These are phyloP conservation scores for Alopecurus myosuroides DNA, from an alignment of 176 grass and related monocot species.

Conservation along the genomic window DNA sequence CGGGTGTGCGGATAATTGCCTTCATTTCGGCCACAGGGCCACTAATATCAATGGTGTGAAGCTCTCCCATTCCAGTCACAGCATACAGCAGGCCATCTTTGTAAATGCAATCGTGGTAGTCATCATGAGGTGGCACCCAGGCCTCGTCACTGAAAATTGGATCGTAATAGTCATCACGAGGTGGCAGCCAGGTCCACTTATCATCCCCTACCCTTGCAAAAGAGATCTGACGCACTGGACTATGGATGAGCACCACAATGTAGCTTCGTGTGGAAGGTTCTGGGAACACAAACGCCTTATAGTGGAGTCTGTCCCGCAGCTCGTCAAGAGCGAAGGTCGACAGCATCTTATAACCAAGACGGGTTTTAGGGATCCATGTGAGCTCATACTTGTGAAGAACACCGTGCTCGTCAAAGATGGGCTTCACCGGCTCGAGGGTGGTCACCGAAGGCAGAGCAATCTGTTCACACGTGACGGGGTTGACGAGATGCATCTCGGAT, in stretches of 20 bases:
- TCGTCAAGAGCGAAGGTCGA: not conserved
- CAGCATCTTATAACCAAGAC: too few relatives aligned
- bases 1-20: not conserved
- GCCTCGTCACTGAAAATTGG: too few relatives aligned
- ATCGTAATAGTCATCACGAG: too few relatives aligned
- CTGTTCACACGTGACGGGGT: not conserved
- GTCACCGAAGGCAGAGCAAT: not conserved
- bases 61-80: not conserved
- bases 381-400: not conserved
- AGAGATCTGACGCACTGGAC: not conserved
- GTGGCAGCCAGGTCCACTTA: not conserved
- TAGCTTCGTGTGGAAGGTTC: not conserved
- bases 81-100: constrained; percentile 11
- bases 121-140: not conserved
- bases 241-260: not conserved
- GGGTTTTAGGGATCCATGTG: not conserved
- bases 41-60: not conserved
- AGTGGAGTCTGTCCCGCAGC: not conserved
- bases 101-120: not conserved
- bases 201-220: not conserved
- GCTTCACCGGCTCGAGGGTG: not conserved
- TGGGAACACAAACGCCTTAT: not conserved
- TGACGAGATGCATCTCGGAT: not conserved
- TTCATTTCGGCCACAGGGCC: not conserved
- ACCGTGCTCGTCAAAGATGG: not conserved